A percentile compares a stretch with the other conserved stretches of the same genome.
Conservation (phyloP, 305 asterid species). For the Galium porrigens region DNA sequence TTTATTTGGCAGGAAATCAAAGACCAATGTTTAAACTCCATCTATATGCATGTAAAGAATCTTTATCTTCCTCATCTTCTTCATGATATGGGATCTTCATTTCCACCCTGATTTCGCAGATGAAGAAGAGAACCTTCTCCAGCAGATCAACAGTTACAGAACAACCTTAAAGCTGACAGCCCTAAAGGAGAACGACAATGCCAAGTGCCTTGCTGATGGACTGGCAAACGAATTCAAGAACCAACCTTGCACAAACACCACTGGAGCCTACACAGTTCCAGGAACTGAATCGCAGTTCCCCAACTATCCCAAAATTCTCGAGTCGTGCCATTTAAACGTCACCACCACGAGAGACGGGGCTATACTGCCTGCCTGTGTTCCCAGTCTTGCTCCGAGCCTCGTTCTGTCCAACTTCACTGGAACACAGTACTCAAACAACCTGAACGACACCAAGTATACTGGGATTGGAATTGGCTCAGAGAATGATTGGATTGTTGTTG, state of each 20-base stretch:
- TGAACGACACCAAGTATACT: conserved; percentile 48
- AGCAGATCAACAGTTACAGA: conserved; percentile 59
- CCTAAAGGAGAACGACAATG: conserved; percentile 49
- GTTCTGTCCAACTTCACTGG: conserved; percentile 56
- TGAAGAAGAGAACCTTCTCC: conserved; percentile 55
- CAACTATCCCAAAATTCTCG: conserved; percentile 40
- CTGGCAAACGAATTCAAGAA: conserved; percentile 49
- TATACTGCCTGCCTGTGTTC: conserved; percentile 74
- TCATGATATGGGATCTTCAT: neutral
- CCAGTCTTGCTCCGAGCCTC: conserved; percentile 36
- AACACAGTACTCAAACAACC: conserved; percentile 41
- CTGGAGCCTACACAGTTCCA: conserved; percentile 65
- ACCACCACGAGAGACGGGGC: conserved; percentile 72
- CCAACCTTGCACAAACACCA: conserved; percentile 70
- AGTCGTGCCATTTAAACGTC: conserved; percentile 52
- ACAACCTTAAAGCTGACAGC: conserved; percentile 44
- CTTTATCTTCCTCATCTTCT: neutral
- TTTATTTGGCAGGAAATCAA: neutral
- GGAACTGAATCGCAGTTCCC: conserved; percentile 56
- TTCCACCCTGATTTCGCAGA: conserved; percentile 28
- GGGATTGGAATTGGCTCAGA: conserved; percentile 66
- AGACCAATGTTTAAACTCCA: neutral
- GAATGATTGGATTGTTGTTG: conserved; percentile 52
- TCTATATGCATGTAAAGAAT: neutral
- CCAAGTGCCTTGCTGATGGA: conserved; percentile 67